These are phyloP conservation scores for Pichia deserticola DNA, from an alignment of 805 yeast species.

Conservation along the genomic window DNA sequence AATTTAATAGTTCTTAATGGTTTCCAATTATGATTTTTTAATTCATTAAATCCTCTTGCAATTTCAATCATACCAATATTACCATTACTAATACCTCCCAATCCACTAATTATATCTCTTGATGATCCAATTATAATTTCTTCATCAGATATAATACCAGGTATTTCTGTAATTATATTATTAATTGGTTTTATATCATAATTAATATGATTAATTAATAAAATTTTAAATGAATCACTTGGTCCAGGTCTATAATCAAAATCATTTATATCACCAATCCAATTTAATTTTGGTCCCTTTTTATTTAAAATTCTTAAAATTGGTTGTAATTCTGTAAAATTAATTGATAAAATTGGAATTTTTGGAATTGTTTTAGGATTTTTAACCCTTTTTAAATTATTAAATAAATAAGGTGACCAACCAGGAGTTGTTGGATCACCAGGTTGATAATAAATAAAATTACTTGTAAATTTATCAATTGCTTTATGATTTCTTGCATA, in stretches of 20 bases:
- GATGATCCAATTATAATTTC: constrained; percentile 49
- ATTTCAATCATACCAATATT: constrained; percentile 44
- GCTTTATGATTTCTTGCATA: constrained; percentile 57
- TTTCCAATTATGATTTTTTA: constrained; percentile 38
- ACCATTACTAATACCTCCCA: constrained; percentile 46
- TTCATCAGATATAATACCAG: constrained; percentile 47
- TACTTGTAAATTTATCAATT: constrained; percentile 56
- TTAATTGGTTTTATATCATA: constrained; percentile 37
- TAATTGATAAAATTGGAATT: constrained; percentile 49
- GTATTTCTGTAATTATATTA: constrained; percentile 47
- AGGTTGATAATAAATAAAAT: constrained; percentile 49
- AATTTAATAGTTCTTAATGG: constrained; percentile 35
- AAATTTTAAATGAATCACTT: constrained; percentile 26
- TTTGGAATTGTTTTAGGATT: constrained; percentile 39
- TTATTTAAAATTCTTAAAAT: constrained; percentile 33
- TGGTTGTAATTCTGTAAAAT: constrained; percentile 35
- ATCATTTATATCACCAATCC: constrained; percentile 34
- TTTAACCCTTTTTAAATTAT: constrained; percentile 25
- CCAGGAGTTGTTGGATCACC: constrained; percentile 81
- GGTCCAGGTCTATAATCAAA: constrained; percentile 45
- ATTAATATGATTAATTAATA: constrained; percentile 36
- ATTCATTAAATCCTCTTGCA: constrained; percentile 40
- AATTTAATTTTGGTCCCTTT: constrained; percentile 29
- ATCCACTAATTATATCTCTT: constrained; percentile 45
- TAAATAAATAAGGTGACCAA: constrained; percentile 44